Percentiles rank a stretch among this genome's conserved stretches.
These are phyloP conservation scores for Limonomyces culmigenus DNA, from an alignment of 1,284 basidiomycete genomes.

Conservation along the genomic window DNA sequence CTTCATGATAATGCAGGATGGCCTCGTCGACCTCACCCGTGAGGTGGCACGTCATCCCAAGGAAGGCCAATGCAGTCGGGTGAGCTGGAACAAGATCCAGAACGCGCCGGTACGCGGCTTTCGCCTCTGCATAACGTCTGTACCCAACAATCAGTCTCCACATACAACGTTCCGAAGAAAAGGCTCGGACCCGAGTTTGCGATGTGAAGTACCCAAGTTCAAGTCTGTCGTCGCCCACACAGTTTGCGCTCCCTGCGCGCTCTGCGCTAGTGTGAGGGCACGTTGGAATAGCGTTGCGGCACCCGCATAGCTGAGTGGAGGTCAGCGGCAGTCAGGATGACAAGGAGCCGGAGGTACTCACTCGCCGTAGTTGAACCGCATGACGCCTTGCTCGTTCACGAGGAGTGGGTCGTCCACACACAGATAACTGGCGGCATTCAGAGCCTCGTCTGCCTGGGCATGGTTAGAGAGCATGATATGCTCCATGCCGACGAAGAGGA, in stretches of 20 bases:
- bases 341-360: slow-evolving; percentile 22
- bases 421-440: slow-evolving; percentile 66
- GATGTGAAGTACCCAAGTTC: slow-evolving; percentile 78
- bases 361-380: slow-evolving; percentile 78
- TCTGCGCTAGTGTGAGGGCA: slow-evolving; percentile 58
- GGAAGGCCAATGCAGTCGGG: slow-evolving; percentile 61
- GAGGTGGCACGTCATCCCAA: slow-evolving; percentile 74
- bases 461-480: slow-evolving; percentile 84
- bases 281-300: slow-evolving; percentile 59
- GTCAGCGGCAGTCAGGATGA: background rate
- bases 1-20: slow-evolving; percentile 81
- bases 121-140: slow-evolving; percentile 58
- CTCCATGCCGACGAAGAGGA: slow-evolving; percentile 97
- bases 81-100: slow-evolving; percentile 71
- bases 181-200: slow-evolving; percentile 57
- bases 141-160: background rate
- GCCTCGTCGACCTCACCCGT: slow-evolving; percentile 58
- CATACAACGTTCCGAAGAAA: background rate
- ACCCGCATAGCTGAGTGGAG: slow-evolving; percentile 34
- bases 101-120: slow-evolving; percentile 54
- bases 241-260: slow-evolving; percentile 70
- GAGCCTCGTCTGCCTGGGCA: slow-evolving; percentile 71
- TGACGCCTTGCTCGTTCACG: slow-evolving; percentile 86
- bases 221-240: slow-evolving; percentile 82
- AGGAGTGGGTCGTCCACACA: slow-evolving; percentile 81